phyloP scores from a whole-genome alignment of 228 moss, liverwort and hornwort genomes.

The Sphagnum magellanicum region DNA sequence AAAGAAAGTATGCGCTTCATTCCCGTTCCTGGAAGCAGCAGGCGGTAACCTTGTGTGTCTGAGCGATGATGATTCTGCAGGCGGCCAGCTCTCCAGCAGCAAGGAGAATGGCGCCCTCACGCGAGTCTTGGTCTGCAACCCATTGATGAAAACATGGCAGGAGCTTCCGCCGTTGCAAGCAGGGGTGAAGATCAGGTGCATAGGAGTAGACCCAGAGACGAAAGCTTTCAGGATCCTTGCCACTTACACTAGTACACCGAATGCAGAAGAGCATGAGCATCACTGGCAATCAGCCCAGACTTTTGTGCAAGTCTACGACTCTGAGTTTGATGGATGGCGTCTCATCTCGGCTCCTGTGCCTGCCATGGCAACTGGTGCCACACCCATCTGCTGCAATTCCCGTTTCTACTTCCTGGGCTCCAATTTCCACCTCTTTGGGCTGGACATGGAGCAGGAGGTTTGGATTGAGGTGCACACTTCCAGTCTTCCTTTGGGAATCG shows the following conservation, averaged over 20 bases:
- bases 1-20: neutral
- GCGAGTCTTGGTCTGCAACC: constrained; percentile 9
- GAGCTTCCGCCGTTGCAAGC: constrained; percentile 4
- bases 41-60: constrained; percentile 8
- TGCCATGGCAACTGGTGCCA: neutral
- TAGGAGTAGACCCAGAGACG: constrained; percentile 12
- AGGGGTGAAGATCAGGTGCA: constrained; percentile 4
- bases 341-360: neutral
- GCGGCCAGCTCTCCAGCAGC: no score
- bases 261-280: neutral
- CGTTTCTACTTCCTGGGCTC: constrained; percentile 5
- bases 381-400: constrained; percentile 7
- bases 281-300: neutral
- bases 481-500: constrained; percentile 7
- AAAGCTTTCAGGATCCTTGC: constrained; percentile 14
- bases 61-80: constrained; percentile 1
- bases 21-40: constrained; percentile 7
- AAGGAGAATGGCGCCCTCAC: neutral
- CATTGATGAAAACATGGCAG: constrained; percentile 11
- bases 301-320: constrained; percentile 5
- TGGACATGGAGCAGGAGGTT: neutral
- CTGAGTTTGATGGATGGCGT: constrained; percentile 3
- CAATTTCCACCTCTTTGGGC: constrained; percentile 6
- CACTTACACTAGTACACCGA: neutral
- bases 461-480: constrained; percentile 5